Conservation (phyloP, 352 stramenopile genomes). For the Halophytophthora batemanensis region DNA sequence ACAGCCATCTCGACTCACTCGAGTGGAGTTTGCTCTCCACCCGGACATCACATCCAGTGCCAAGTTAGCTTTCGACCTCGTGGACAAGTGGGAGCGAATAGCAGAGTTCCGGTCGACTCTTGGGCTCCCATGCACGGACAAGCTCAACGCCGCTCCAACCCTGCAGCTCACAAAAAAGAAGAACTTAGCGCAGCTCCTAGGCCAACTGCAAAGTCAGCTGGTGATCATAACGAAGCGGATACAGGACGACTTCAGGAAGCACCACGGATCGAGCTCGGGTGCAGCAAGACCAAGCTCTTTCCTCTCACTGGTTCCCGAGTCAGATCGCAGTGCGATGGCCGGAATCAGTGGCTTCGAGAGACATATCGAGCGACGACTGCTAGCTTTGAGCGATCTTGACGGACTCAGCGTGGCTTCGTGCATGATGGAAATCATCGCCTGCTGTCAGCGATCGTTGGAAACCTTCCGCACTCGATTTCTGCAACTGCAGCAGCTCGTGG, state of each 20-base stretch:
- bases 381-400: conserved; percentile 50
- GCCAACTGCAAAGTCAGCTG: conserved; percentile 12
- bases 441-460: conserved; percentile 32
- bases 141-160: background rate
- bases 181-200: conserved; percentile 18
- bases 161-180: background rate
- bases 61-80: conserved; percentile 4
- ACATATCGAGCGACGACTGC: conserved; percentile 18
- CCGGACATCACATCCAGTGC: background rate
- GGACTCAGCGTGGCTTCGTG: conserved; percentile 60
- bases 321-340: background rate
- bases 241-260: conserved; percentile 15
- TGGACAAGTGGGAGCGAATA: conserved; percentile 29
- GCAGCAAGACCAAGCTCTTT: conserved; percentile 12
- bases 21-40: conserved; percentile 18
- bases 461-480: conserved; percentile 32
- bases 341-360: conserved; percentile 7
- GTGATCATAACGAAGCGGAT: conserved; percentile 11
- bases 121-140: too few species aligned
- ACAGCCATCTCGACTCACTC: conserved; percentile 7
- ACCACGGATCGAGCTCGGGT: conserved; percentile 8
- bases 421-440: conserved; percentile 56
- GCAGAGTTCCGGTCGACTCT: conserved; percentile 19
- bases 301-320: conserved; percentile 2
- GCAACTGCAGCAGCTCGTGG: conserved; percentile 33